Base-by-base conservation (phyloP, 164 flowering plant species). In the Vitis riparia region DNA sequence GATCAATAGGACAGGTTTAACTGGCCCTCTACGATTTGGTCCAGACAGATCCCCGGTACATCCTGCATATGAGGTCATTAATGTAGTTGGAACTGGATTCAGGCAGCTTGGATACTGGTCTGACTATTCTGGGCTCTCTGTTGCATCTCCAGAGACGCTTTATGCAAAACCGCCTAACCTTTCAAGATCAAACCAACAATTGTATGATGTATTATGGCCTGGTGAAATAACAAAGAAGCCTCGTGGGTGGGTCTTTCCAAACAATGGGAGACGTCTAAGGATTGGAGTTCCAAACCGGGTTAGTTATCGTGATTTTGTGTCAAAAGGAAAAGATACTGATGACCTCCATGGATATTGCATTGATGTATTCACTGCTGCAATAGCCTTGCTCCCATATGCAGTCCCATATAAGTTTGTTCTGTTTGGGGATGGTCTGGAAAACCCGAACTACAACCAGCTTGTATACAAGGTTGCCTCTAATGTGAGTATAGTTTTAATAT, bases 241-340 rank as follows among this genome's bases (percentile, higher is more conserved):
- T 64, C 88, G 88, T 3, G 93, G 91, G 3, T 89, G 93, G 93
- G 87, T 83, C 32, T 84, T 86, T 55, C 81, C 88, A 5, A 66
- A 78, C 68, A 81, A 80, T 71, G 93, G 89, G 50, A 79, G 71
- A 64, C 70, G 51, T 15, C 68, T 89, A 50, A 78, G 84, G 73
- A 82, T 89, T 59, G 93, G 89, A 29, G 77, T 89, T 62, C 93
- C 93, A 9, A 65, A 68, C 23, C 71, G 93, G 64, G 87, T 81
- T 44, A 83, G 90, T 57, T 89, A 62, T 65, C 68, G 15, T 27
- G 82, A 78, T 5, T 79, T 87, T 64, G 86, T 87, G 19, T 73
- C 70, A 14, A 50, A 7, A 56, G 74, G 59, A 47, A 74, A 73
- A 58, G 76, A 72, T 8, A 72, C 78, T 11, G 72, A 72, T 57